phyloP scores from a whole-genome alignment of 1,139 yeast species.

The Meyerozyma smithsonii region DNA sequence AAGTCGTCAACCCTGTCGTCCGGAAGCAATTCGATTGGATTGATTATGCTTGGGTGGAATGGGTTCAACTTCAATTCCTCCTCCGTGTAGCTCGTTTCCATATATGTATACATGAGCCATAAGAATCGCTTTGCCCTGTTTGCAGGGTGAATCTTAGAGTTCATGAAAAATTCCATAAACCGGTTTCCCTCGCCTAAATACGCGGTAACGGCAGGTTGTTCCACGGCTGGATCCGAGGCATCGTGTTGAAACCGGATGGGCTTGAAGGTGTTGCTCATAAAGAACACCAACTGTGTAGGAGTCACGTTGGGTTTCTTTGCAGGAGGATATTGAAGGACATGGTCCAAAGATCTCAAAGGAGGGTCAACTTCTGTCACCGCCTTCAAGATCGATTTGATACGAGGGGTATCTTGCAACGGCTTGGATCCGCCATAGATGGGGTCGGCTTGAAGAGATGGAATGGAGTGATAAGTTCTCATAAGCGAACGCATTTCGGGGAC shows the following conservation, averaged over 20 bases:
- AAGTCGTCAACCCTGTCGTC: constrained; percentile 38
- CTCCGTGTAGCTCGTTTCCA: constrained; percentile 62
- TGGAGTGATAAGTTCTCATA: constrained; percentile 85
- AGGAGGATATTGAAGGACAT: constrained; percentile 34
- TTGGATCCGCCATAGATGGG: constrained; percentile 51
- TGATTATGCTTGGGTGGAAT: constrained; percentile 41
- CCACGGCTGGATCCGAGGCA: constrained; percentile 17
- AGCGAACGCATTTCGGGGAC: constrained; percentile 97
- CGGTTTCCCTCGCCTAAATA: constrained; percentile 18
- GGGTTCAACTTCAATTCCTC: constrained; percentile 58
- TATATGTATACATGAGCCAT: constrained; percentile 78
- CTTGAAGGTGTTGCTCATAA: constrained; percentile 62
- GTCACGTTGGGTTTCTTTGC: constrained; percentile 42
- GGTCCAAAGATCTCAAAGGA: constrained; percentile 44
- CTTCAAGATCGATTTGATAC: constrained; percentile 83
- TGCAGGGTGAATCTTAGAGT: constrained; percentile 46
- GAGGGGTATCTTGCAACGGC: constrained; percentile 91
- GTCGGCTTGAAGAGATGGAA: constrained; percentile 80
- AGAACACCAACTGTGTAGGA: constrained; percentile 70
- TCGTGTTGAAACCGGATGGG: constrained; percentile 34
- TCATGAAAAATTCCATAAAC: constrained; percentile 65
- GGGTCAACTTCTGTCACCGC: constrained; percentile 61
- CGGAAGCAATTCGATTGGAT: constrained; percentile 39
- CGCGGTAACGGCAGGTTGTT: constrained; percentile 5
- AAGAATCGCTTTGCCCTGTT: constrained; percentile 70